Evolutionary conservation across 306 rosid genomes (phyloP).

Genomic region (Fagus crenata): DNA sequence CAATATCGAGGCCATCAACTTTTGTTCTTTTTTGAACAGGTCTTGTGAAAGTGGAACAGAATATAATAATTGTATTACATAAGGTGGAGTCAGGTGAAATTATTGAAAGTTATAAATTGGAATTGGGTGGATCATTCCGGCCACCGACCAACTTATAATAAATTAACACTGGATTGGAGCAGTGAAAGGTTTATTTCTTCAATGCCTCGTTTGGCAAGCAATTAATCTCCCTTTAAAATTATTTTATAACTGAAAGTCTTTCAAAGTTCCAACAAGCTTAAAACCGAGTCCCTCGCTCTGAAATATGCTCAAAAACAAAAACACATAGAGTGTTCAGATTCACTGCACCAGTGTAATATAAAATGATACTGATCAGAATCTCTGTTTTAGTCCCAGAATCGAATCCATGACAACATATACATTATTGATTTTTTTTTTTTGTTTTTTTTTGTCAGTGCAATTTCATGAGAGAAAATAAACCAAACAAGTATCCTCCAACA

Average conservation of each 20-base stretch:
- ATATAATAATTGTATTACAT: background rate
- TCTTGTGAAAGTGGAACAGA: background rate
- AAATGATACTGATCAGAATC: conserved; percentile 19
- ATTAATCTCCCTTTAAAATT: conserved; percentile 10
- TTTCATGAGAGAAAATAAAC: too few species aligned
- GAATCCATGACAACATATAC: background rate
- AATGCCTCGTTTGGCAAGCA: conserved; percentile 34
- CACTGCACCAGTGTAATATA: background rate
- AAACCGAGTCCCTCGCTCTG: conserved; percentile 22
- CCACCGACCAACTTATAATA: conserved; percentile 40
- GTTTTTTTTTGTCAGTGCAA: too few species aligned
- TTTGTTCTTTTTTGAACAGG: conserved; percentile 9
- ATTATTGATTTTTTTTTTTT: too few species aligned
- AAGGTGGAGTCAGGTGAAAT: conserved; percentile 24
- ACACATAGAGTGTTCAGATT: background rate
- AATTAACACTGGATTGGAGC: conserved; percentile 18
- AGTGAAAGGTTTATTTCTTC: conserved; percentile 22
- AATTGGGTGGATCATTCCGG: conserved; percentile 35
- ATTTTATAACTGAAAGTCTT: conserved; percentile 14
- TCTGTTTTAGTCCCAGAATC: conserved; percentile 10
- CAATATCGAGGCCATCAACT: background rate
- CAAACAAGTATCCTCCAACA: too few species aligned
- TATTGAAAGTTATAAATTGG: conserved; percentile 24
- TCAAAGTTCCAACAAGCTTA: conserved; percentile 35
- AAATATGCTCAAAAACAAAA: background rate